Evolutionary conservation across 78 protist genomes (phyloP).

Genomic region (Dictyostelium citrinum): DNA sequence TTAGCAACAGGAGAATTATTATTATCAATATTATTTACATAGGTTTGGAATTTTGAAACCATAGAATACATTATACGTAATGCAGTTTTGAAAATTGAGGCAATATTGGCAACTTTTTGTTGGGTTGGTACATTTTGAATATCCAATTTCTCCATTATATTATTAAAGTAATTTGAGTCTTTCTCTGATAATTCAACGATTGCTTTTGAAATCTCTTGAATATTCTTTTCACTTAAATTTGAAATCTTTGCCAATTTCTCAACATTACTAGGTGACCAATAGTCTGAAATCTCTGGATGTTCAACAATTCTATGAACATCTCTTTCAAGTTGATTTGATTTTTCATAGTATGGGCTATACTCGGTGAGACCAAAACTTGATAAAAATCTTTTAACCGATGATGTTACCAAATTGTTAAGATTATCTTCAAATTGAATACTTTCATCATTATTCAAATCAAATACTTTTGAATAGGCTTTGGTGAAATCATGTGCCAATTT

Average conservation of each 20-base stretch:
- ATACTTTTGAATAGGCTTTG: neutral
- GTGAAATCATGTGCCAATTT: neutral
- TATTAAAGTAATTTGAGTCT: neutral
- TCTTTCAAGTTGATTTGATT: neutral
- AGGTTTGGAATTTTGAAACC: neutral
- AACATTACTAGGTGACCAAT: neutral
- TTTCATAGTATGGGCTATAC: neutral
- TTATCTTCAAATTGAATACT: neutral
- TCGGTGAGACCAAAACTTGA: neutral
- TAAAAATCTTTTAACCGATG: neutral
- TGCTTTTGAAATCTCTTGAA: neutral
- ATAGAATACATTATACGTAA: neutral
- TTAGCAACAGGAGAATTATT: neutral
- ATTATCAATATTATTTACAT: neutral
- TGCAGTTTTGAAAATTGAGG: neutral
- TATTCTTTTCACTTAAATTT: neutral
- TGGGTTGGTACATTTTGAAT: neutral
- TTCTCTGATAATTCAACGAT: neutral
- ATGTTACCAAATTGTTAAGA: neutral
- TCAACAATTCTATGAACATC: neutral
- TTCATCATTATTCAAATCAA: neutral
- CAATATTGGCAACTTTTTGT: neutral
- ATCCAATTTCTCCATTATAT: neutral
- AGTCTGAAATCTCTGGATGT: neutral
- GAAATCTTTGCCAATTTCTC: neutral